Conservation (phyloP, 225 moss, liverwort and hornwort genomes). For the Bryoerythrophyllum caledonicum region DNA sequence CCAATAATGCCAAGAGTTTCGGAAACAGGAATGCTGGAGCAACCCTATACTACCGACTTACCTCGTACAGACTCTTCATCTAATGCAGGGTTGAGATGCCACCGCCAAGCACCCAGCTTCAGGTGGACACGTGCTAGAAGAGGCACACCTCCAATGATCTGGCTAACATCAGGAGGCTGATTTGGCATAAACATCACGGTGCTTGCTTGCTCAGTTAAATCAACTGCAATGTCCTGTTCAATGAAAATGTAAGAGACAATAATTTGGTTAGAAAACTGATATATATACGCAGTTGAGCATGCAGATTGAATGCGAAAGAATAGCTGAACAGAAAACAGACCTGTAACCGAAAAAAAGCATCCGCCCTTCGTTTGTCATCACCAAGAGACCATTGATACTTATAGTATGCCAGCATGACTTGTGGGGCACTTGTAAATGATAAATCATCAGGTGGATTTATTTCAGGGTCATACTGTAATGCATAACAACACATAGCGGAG, state of each 20-base stretch:
- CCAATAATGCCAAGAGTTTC: neutral
- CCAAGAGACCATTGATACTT: slow-evolving; percentile 92
- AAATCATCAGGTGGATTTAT: slow-evolving; percentile 31
- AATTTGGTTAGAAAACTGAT: neutral
- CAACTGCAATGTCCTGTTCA: slow-evolving; percentile 49
- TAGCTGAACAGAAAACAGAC: slow-evolving; percentile 30
- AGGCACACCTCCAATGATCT: slow-evolving; percentile 43
- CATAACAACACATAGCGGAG: slow-evolving; percentile 15
- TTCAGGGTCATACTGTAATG: slow-evolving; percentile 79
- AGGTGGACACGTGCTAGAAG: slow-evolving; percentile 86
- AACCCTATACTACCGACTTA: slow-evolving; percentile 24
- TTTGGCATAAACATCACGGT: slow-evolving; percentile 45
- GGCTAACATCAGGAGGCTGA: slow-evolving; percentile 44
- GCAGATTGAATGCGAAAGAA: slow-evolving; percentile 10
- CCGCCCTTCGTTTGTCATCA: slow-evolving; percentile 67
- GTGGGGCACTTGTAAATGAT: slow-evolving; percentile 55
- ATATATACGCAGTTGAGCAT: neutral
- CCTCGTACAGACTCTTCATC: slow-evolving; percentile 82
- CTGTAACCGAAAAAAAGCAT: slow-evolving; percentile 75
- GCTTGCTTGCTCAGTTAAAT: slow-evolving; percentile 48
- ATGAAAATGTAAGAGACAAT: slow-evolving; percentile 14
- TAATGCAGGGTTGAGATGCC: slow-evolving; percentile 68
- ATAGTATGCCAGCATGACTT: slow-evolving; percentile 86
- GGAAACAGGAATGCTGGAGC: neutral
- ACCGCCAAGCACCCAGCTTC: slow-evolving; percentile 93